Evolutionary conservation across 805 yeast genomes (phyloP), one percentile per base, ranked within the genome.

Genomic region (Ogataea pini): DNA sequence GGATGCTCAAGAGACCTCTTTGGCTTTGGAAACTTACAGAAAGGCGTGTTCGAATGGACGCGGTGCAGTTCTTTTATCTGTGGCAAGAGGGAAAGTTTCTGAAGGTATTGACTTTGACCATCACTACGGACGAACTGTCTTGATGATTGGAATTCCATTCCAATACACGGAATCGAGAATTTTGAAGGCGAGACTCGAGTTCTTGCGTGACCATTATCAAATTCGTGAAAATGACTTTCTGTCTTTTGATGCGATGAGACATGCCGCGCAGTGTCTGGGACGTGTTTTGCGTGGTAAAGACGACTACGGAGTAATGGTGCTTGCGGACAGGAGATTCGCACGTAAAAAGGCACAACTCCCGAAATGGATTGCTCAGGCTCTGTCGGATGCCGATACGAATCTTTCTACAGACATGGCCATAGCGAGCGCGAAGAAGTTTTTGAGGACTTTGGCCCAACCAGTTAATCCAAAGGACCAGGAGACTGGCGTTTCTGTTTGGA

Each of bases 61-160:
- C 55, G 99, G 99, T 3, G 99, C 99, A 0, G 92, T 95, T 1
- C 76, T 94, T 61, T 76, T 94, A 34, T 89, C 97, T 29, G 99
- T 94, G 51, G 99, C 99, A 12, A 90, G 99, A 77, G 99, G 99
- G 7, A 94, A 94, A 64, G 99, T 94, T 1, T 87, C 96, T 0
- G 99, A 94, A 69, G 99, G 99, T 52, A 94, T 94, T 58, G 99
- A 94, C 89, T 94, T 94, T 72, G 98, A 94, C 64, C 97, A 94
- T 65, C 99, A 94, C 56, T 94, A 87, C 66, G 99, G 99, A 12
- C 80, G 99, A 62, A 89, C 98, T 0, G 99, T 94, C 52, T 74
- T 94, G 51, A 92, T 94, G 97, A 92, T 94, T 68, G 99, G 99
- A 56, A 96, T 94, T 56, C 99, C 99, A 0, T 94, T 94, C 77